These are phyloP conservation scores for Dictyostelium purpureum DNA, from an alignment of 78 protist genomes.

Conservation along the genomic window DNA sequence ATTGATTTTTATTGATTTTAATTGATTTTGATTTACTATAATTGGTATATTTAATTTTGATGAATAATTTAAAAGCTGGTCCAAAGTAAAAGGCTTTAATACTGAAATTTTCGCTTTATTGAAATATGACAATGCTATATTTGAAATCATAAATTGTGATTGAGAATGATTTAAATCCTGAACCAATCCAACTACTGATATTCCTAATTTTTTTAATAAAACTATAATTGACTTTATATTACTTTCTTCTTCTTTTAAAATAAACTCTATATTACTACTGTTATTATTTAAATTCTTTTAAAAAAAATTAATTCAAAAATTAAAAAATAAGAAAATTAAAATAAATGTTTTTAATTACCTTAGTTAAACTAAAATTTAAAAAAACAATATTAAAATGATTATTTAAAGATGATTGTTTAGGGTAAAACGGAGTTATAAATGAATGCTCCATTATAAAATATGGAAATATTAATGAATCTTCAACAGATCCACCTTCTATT, in stretches of 20 bases:
- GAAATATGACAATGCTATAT: conserved; percentile 19
- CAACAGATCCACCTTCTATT: conserved; percentile 11
- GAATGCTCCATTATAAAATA: not conserved
- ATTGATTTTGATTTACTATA: not conserved
- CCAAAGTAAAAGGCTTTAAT: conserved; percentile 3
- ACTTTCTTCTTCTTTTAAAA: conserved; percentile 14
- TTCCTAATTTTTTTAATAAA: conserved; percentile 18
- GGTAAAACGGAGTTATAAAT: conserved; percentile 7
- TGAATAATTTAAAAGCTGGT: not conserved
- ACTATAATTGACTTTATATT: conserved; percentile 29
- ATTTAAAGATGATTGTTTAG: no score
- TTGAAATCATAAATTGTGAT: not conserved
- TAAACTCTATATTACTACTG: not conserved
- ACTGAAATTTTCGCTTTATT: conserved; percentile 54
- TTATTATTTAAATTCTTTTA: not conserved
- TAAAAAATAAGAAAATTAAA: no score
- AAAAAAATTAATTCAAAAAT: no score
- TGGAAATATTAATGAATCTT: not conserved
- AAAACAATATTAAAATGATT: not conserved
- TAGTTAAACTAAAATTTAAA: not conserved
- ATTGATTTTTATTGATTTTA: not conserved
- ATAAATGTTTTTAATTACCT: not conserved
- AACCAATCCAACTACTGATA: conserved; percentile 1
- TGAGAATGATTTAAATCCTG: conserved; percentile 4
- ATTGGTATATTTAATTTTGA: not conserved